Conservation (phyloP, 257 asterid species). For the Solanum habrochaites region DNA sequence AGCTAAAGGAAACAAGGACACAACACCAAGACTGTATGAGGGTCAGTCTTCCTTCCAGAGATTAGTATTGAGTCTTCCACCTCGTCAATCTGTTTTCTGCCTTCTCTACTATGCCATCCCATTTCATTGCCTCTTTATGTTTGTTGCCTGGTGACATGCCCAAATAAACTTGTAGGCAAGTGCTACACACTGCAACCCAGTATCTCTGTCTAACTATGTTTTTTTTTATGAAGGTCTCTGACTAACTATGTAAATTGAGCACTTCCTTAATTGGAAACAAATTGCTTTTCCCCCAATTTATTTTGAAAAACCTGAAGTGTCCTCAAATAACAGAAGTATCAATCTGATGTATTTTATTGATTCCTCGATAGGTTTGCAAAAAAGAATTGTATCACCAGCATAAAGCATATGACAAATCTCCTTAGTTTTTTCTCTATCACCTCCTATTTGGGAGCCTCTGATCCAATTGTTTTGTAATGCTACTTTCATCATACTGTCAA, state of each 20-base stretch:
- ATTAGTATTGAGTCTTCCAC: background rate
- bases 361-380: background rate
- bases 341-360: background rate
- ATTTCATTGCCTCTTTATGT: background rate
- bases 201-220: background rate
- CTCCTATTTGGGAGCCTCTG: background rate
- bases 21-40: background rate
- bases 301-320: background rate
- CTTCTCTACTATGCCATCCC: background rate
- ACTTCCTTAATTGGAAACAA: background rate
- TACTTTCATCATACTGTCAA: background rate
- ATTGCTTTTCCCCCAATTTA: background rate
- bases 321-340: background rate
- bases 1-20: background rate
- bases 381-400: background rate
- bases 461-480: background rate
- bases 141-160: background rate
- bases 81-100: background rate
- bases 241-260: background rate
- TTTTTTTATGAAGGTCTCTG: no score
- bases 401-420: background rate
- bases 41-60: background rate
- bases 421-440: background rate
- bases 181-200: background rate
- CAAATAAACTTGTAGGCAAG: background rate